Conservation (phyloP, 2,329 filamentous ascomycete species). For the Chalaropsis thielavioides region DNA sequence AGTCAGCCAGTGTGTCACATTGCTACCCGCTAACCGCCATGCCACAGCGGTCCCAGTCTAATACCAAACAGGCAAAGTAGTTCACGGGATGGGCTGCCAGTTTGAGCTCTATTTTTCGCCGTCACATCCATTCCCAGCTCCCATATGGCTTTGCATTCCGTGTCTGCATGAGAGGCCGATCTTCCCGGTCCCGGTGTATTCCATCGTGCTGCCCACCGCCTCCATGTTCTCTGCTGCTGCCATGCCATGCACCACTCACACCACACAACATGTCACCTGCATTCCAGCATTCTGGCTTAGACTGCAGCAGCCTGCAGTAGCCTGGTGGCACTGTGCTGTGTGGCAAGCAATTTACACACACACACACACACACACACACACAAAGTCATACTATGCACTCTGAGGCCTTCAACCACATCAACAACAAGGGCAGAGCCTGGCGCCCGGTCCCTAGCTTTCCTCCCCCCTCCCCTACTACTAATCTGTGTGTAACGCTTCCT, state of each 20-base stretch:
- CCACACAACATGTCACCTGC: background rate
- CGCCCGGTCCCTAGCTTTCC: too few species aligned
- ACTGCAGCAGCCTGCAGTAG: too few species aligned
- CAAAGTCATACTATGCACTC: slow-evolving; percentile 1
- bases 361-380: too few species aligned
- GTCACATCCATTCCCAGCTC: background rate
- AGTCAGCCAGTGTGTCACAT: background rate
- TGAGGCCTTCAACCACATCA: background rate
- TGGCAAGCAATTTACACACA: too few species aligned
- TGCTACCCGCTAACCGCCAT: background rate
- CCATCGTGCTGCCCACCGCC: background rate
- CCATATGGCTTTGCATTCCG: background rate
- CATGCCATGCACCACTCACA: background rate
- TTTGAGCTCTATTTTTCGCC: background rate
- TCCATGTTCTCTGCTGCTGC: too few species aligned
- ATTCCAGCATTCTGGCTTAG: background rate
- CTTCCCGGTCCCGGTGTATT: background rate
- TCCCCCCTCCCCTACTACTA: too few species aligned
- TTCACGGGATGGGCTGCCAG: background rate
- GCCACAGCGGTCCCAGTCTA: too few species aligned
- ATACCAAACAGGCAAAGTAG: too few species aligned
- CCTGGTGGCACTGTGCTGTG: too few species aligned
- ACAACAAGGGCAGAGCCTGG: background rate
- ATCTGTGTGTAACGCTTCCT: background rate
- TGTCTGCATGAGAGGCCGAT: background rate